Percentiles rank a stretch among this genome's conserved stretches.
Evolutionary conservation across 768 basidiomycete genomes (phyloP).

Genomic region (Termitomyces sp.): DNA sequence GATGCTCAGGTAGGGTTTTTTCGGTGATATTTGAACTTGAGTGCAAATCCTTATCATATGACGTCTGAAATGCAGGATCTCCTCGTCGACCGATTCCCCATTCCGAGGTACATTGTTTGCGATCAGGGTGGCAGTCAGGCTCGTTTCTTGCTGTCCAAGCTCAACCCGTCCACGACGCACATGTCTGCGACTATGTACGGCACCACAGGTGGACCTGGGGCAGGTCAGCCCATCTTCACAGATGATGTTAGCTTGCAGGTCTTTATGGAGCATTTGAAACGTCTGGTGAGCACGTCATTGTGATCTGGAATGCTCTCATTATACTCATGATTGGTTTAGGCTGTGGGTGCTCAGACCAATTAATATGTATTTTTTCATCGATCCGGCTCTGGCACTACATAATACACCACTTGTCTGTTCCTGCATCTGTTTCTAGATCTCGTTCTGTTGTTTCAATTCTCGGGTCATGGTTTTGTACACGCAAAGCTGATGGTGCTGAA

Average conservation of each 20-base stretch:
- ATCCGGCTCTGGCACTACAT: not conserved
- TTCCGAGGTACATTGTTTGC: conserved; percentile 96
- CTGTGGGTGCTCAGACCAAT: conserved; percentile 67
- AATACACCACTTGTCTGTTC: not conserved
- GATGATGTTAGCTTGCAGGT: conserved; percentile 98
- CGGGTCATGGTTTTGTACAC: conserved; percentile 4
- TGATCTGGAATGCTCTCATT: not conserved
- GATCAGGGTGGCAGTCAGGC: conserved; percentile 98
- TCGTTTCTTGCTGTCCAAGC: conserved; percentile 92
- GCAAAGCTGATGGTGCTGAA: not conserved
- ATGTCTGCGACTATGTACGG: conserved; percentile 92
- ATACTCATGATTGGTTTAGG: conserved; percentile 29
- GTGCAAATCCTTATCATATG: not conserved
- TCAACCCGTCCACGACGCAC: conserved; percentile 98
- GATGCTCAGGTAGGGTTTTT: conserved; percentile 72
- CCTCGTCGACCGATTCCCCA: conserved; percentile 91
- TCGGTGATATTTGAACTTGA: not conserved
- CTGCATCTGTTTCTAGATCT: conserved; percentile 11
- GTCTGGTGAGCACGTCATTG: conserved; percentile 53
- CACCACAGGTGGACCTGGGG: conserved; percentile 53
- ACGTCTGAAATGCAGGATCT: conserved; percentile 56
- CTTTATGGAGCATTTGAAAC: conserved; percentile 96
- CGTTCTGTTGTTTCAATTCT: conserved; percentile 5
- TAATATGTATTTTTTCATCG: conserved; percentile 21
- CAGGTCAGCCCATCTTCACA: conserved; percentile 94